Evolutionary conservation across 768 basidiomycete genomes (phyloP), one percentile per base, ranked within the genome.

Genomic region (Phlebiopsis gigantea): DNA sequence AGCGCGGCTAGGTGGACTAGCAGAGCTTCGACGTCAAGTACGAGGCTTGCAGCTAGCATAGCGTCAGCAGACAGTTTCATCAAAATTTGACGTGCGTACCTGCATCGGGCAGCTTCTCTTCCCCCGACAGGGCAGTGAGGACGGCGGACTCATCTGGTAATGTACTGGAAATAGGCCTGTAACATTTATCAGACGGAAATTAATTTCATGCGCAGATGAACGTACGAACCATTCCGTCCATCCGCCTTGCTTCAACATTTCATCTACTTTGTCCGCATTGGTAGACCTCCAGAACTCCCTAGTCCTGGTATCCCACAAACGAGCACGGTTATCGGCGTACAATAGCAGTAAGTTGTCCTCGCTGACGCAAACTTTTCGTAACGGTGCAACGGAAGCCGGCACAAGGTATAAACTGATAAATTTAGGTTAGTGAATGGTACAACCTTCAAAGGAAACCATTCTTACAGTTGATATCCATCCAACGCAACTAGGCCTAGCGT

Each of bases 201-300:
- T 14, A n/a, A 41, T 10, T 6, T 9, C 26, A 12, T 24, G 41
- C 19, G 1, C 15, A 44, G 24, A 55, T 14, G 1, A 53, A n/a
- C n/a, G n/a, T n/a, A n/a, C 75, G 46, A 63, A 95, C 96, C 88
- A 65, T 52, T 84, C 77, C 17, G 71, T 69, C 96, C 95, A 98
- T 0, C 80, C 81, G 0, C 87, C 85, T 65, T 88, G 79, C 1
- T 66, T 68, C 4, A 96, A 63, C 55, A 93, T 74, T 48, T 93
- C 92, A 49, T 83, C 80, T 0, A 87, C 92, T 65, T 89, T 93
- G 42, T 87, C 87, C 7, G 75, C 62, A 5, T 78, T 78, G 80
- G 90, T 90, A 0, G 93, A 90, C 48, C 96, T 74, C 78, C 92
- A 81, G 62, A 98, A 87, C 63, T 97, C 94, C 56, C 80, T 79